Percentiles rank a stretch among this genome's conserved stretches.
Conservation (phyloP, 2,329 filamentous ascomycete species). For the Incumbomyces lentus region DNA sequence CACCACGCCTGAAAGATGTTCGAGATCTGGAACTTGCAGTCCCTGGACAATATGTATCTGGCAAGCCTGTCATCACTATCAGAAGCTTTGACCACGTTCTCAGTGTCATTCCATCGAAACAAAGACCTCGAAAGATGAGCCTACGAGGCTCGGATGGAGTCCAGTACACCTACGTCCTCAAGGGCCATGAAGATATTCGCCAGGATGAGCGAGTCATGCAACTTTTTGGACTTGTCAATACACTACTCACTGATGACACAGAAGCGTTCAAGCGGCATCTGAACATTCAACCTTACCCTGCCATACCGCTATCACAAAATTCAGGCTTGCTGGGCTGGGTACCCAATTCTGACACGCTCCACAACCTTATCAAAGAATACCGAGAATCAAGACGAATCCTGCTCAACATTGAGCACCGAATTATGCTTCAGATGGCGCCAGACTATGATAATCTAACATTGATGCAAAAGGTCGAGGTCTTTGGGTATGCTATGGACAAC, state of each 20-base stretch:
- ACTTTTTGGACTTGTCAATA: slow-evolving; percentile 94
- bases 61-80: slow-evolving; percentile 71
- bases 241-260: slow-evolving; percentile 80
- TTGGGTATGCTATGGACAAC: slow-evolving; percentile 97
- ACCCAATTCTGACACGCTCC: slow-evolving; percentile 91
- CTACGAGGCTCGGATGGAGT: slow-evolving; percentile 81
- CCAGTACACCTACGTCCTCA: slow-evolving; percentile 79
- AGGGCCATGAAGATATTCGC: slow-evolving; percentile 98
- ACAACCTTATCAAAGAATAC: slow-evolving; percentile 94
- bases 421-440: slow-evolving; percentile 99
- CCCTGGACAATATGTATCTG: slow-evolving; percentile 85
- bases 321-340: slow-evolving; percentile 95
- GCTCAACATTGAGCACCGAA: slow-evolving; percentile 97
- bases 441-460: slow-evolving; percentile 97
- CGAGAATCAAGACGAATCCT: slow-evolving; percentile 94
- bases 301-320: slow-evolving; percentile 93
- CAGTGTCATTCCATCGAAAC: slow-evolving; percentile 91
- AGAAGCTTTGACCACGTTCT: slow-evolving; percentile 82
- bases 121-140: slow-evolving; percentile 81
- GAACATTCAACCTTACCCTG: slow-evolving; percentile 89
- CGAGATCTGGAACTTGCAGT: slow-evolving; percentile 83
- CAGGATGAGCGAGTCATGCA: slow-evolving; percentile 99
- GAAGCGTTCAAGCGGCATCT: slow-evolving; percentile 96
- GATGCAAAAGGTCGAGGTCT: slow-evolving; percentile 99
- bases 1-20: slow-evolving; percentile 78